These are phyloP conservation scores for Daldinia caldariorum DNA, from an alignment of 495 filamentous ascomycete genomes.

Conservation along the genomic window DNA sequence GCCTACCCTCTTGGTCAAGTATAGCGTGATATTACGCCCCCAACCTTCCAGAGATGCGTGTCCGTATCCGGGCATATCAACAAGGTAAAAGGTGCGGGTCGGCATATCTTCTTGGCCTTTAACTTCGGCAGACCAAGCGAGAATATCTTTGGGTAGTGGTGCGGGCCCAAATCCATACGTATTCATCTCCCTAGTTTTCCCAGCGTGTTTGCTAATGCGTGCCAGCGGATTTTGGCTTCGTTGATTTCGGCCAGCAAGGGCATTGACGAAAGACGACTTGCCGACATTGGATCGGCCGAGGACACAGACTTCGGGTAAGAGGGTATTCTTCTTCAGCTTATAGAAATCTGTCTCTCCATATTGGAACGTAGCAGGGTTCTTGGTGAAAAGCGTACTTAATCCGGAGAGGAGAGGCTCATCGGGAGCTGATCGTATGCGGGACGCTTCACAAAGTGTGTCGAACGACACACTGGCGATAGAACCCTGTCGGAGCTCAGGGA, in stretches of 20 bases:
- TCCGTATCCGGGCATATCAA: slow-evolving; percentile 98
- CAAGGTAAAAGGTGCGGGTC: slow-evolving; percentile 68
- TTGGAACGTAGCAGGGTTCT: slow-evolving; percentile 69
- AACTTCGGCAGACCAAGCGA: slow-evolving; percentile 18
- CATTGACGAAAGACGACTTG: slow-evolving; percentile 89
- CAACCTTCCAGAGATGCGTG: slow-evolving; percentile 77
- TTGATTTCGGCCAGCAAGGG: slow-evolving; percentile 71
- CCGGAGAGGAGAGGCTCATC: slow-evolving; percentile 19
- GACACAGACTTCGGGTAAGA: slow-evolving; percentile 68
- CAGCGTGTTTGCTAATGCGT: slow-evolving; percentile 76
- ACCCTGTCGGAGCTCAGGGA: slow-evolving; percentile 38
- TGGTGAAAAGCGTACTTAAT: slow-evolving; percentile 72
- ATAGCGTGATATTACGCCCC: slow-evolving; percentile 89
- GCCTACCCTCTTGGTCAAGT: slow-evolving; percentile 75
- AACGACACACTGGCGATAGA: slow-evolving; percentile 22
- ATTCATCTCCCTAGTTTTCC: slow-evolving; percentile 84
- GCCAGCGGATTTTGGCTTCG: slow-evolving; percentile 53
- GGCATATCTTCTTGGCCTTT: slow-evolving; percentile 61
- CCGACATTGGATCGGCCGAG: slow-evolving; percentile 89
- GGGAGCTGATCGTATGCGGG: slow-evolving; percentile 14
- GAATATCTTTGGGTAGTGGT: slow-evolving; percentile 32
- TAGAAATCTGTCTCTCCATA: slow-evolving; percentile 79
- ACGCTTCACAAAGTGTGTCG: slow-evolving; percentile 35
- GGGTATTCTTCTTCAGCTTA: slow-evolving; percentile 63
- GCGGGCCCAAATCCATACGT: slow-evolving; percentile 77